Evolutionary conservation across 306 rosid genomes (phyloP).

Genomic region (Arachis stenosperma): DNA sequence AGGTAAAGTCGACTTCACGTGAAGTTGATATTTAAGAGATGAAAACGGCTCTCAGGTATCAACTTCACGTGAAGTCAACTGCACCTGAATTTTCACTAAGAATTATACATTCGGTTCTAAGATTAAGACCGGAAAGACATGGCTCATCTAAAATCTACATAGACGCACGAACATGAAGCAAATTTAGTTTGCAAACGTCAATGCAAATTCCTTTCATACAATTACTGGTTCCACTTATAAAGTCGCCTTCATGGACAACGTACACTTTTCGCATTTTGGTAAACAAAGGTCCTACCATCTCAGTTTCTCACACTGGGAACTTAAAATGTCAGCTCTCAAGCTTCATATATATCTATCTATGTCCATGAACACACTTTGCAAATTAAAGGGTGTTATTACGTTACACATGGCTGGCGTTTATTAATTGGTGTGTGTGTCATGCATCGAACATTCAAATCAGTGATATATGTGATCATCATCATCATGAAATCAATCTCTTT

Average conservation of each 20-base stretch:
- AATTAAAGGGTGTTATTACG: not conserved
- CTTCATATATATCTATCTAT: not conserved
- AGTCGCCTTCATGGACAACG: not conserved
- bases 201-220: too few species aligned
- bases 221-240: not conserved
- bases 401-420: not conserved
- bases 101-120: too few species aligned
- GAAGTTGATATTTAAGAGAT: too few species aligned
- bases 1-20: too few species aligned
- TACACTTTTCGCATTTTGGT: not conserved
- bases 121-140: not conserved
- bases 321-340: not conserved
- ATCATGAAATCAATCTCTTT: not conserved
- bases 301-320: not conserved
- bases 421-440: not conserved
- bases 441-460: constrained; percentile 16
- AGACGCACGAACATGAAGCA: not conserved
- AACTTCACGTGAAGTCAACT: too few species aligned
- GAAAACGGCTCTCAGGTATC: too few species aligned
- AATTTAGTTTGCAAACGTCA: not conserved
- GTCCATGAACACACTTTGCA: not conserved
- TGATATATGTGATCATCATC: not conserved
- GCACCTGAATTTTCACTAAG: too few species aligned
- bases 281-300: not conserved
- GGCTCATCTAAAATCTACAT: not conserved